These are phyloP conservation scores for Rheum nobile DNA, from an alignment of 148 eudicot species.

Conservation along the genomic window DNA sequence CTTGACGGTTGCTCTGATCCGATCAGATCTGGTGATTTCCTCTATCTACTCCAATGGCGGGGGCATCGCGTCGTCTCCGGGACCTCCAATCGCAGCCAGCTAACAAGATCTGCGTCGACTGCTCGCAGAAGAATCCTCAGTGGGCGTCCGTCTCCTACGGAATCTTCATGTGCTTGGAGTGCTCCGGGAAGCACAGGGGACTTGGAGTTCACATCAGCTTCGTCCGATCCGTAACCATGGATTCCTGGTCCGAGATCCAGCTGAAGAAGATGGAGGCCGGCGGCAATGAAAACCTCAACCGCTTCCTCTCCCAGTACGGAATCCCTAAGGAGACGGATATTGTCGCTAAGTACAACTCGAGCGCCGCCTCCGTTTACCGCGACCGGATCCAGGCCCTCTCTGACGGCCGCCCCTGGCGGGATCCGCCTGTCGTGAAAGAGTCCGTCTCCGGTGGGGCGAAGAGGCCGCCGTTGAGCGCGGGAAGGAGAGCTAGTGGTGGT, in stretches of 20 bases:
- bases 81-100: constrained; percentile 67
- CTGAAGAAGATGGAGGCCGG: constrained; percentile 66
- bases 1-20: background rate
- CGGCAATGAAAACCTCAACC: constrained; percentile 62
- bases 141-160: constrained; percentile 82
- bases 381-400: constrained; percentile 70
- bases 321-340: constrained; percentile 70
- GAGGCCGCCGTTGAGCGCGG: background rate
- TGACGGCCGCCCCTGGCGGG: constrained; percentile 75
- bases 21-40: background rate
- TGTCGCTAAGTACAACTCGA: constrained; percentile 58
- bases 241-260: constrained; percentile 98
- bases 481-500: constrained; percentile 1
- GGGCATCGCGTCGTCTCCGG: constrained; percentile 64
- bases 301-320: constrained; percentile 42
- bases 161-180: constrained; percentile 66
- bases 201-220: constrained; percentile 76
- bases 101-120: constrained; percentile 71
- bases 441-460: background rate
- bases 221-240: constrained; percentile 90
- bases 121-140: constrained; percentile 67
- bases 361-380: constrained; percentile 66
- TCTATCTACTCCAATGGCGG: constrained; percentile 24
- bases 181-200: constrained; percentile 78
- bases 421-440: constrained; percentile 80